Evolutionary conservation across 805 yeast species (phyloP).

Genomic region (Suhomyces emberorum): DNA sequence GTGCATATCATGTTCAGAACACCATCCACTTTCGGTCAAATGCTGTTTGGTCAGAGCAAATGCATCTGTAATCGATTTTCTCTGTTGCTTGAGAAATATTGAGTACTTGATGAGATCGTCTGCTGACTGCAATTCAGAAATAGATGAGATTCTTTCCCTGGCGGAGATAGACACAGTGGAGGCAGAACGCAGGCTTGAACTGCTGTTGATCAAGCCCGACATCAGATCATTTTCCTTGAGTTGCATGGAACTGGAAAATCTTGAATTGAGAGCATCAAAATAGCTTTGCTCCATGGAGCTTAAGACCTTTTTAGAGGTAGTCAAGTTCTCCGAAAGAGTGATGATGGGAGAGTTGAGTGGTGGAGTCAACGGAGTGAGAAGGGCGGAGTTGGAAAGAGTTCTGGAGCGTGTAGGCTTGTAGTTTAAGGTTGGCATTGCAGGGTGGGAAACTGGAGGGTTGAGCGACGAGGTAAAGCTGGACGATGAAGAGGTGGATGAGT

Average conservation of each 20-base stretch:
- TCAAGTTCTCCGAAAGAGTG: constrained; percentile 35
- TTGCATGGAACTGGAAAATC: constrained; percentile 1
- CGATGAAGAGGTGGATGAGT: constrained; percentile 12
- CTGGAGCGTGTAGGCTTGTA: constrained; percentile 14
- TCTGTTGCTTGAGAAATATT: constrained; percentile 31
- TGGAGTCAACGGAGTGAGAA: constrained; percentile 31
- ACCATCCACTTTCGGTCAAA: constrained; percentile 39
- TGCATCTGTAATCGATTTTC: constrained; percentile 30
- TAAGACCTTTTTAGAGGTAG: constrained; percentile 24
- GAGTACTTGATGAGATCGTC: constrained; percentile 30
- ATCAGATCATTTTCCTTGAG: no score
- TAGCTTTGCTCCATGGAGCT: constrained; percentile 33
- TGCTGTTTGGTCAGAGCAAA: constrained; percentile 31
- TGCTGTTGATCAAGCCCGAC: not conserved
- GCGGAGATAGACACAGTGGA: not conserved
- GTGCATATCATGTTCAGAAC: constrained; percentile 39
- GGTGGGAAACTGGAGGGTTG: constrained; percentile 5
- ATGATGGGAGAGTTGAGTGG: constrained; percentile 37
- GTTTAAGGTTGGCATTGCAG: constrained; percentile 1
- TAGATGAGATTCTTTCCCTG: constrained; percentile 12
- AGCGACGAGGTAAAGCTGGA: constrained; percentile 10
- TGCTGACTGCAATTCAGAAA: constrained; percentile 22
- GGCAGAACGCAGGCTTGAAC: not conserved
- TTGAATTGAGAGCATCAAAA: constrained; percentile 21
- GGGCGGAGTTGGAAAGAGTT: constrained; percentile 17